Percentiles rank a stretch among this genome's conserved stretches.
These are phyloP conservation scores for Populus simonii DNA, from an alignment of 345 rosid species.

Conservation along the genomic window DNA sequence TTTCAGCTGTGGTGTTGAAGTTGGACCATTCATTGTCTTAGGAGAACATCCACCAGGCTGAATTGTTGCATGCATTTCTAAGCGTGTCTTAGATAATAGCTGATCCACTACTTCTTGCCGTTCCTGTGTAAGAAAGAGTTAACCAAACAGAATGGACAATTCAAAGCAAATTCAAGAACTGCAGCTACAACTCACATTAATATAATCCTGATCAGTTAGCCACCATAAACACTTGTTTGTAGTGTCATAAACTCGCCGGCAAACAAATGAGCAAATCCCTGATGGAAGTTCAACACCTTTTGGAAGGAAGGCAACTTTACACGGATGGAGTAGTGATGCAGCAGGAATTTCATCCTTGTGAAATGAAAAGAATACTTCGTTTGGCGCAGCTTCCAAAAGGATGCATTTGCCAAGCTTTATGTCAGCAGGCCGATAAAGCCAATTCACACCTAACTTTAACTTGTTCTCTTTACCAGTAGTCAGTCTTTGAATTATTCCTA, in stretches of 20 bases:
- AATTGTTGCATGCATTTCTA: constrained; percentile 74
- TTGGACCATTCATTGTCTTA: constrained; percentile 65
- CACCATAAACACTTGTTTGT: constrained; percentile 75
- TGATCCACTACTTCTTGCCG: constrained; percentile 79
- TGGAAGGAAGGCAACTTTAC: constrained; percentile 93
- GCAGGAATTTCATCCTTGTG: constrained; percentile 90
- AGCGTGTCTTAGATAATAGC: constrained; percentile 56
- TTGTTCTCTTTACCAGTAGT: constrained; percentile 47
- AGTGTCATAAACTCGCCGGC: constrained; percentile 84
- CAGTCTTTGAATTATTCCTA: constrained; percentile 68
- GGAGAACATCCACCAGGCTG: constrained; percentile 85
- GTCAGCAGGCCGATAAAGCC: constrained; percentile 89
- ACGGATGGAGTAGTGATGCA: constrained; percentile 90
- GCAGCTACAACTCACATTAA: constrained; percentile 56
- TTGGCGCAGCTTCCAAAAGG: constrained; percentile 80
- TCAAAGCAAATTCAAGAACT: neutral
- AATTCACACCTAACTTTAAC: constrained; percentile 63
- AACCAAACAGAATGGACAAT: neutral
- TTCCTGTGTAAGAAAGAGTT: constrained; percentile 30
- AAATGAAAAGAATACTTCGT: constrained; percentile 91
- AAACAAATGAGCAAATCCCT: constrained; percentile 76
- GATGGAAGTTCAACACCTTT: constrained; percentile 75
- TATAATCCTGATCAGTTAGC: constrained; percentile 88
- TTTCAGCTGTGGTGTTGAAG: constrained; percentile 68
- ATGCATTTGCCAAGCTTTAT: constrained; percentile 81